Base-by-base conservation (phyloP, 2,329 filamentous ascomycete species). In the Colletotrichum navitas region DNA sequence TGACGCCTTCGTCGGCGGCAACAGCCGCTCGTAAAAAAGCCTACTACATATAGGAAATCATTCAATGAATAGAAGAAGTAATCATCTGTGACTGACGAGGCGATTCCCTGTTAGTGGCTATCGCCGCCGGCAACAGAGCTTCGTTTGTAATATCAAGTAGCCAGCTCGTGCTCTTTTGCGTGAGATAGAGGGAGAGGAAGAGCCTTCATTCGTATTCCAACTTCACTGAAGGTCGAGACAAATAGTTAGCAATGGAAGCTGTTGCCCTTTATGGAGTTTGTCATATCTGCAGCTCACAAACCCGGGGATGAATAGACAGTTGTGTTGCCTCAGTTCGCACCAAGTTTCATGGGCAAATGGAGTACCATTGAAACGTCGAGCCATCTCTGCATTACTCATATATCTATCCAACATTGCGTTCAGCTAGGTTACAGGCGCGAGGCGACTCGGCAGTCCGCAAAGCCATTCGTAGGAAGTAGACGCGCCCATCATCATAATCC, bases 351-450 rank as follows among this genome's bases (percentile, higher is more conserved):
- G 8, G 34, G 43, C 43, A 45, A 45, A 45, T 18, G 16, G 41
- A 43, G 16, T 21, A 36, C 24, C 32, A 21, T 45, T 34, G n/a
- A 64, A 55, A 68, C 65, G 43, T 68, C 69, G 63, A 69, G 21
- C 69, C 69, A 71, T 69, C 54, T 68, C 66, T 64, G 69, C 69
- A 71, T 71, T 71, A 71, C 69, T 69, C 69, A 71, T 69, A 47
- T 71, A 55, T 68, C 65, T 71, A 68, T 68, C 69, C 59, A 71
- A 71, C 65, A 71, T 64, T 58, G 54, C 69, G 54, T 61, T 55
- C 60, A 63, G 58, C 39, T 39, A 47, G 32, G 24, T 34, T 36
- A 63, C 16, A 24, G 24, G 54, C 54, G 34, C 21, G 18, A 34
- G 51, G 65, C n/a, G 43, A 55, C 45, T 60, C 59, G 39, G 43